Conservation (phyloP, 1,284 basidiomycete genomes). For the Neonothopanus nambi region DNA sequence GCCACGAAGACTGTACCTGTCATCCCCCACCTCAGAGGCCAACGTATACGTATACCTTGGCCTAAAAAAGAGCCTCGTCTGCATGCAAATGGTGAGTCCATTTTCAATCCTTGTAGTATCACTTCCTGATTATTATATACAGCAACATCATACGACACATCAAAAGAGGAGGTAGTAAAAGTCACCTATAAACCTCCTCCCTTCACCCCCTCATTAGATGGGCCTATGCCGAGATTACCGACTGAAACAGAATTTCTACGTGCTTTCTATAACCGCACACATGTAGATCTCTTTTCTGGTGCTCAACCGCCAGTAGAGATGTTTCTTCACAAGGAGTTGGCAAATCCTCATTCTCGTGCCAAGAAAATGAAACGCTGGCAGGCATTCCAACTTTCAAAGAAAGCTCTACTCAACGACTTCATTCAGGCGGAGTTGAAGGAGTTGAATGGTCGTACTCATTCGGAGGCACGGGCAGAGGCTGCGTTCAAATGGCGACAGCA, state of each 20-base stretch:
- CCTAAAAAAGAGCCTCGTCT: conserved; percentile 49
- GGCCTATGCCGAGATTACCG: conserved; percentile 41
- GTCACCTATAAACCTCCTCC: conserved; percentile 67
- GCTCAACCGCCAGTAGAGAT: conserved; percentile 60
- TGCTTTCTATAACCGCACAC: conserved; percentile 49
- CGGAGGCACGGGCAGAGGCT: conserved; percentile 69
- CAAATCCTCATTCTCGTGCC: conserved; percentile 77
- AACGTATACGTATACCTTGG: conserved; percentile 64
- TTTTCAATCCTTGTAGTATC: neutral
- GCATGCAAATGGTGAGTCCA: conserved; percentile 48
- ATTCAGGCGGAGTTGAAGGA: conserved; percentile 54
- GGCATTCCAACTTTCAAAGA: conserved; percentile 46
- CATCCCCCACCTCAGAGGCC: conserved; percentile 45
- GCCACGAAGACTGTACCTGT: conserved; percentile 63
- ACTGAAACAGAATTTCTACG: conserved; percentile 61
- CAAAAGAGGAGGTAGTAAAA: conserved; percentile 53
- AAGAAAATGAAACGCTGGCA: conserved; percentile 80
- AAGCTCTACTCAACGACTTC: conserved; percentile 52
- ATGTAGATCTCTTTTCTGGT: conserved; percentile 42
- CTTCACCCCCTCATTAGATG: conserved; percentile 40
- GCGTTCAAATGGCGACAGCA: conserved; percentile 69
- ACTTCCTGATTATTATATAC: neutral
- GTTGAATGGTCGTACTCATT: conserved; percentile 53
- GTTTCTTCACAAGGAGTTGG: conserved; percentile 64
- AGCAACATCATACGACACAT: conserved; percentile 64